Conservation (phyloP, 495 filamentous ascomycete species). For the Penicillium antarcticum region DNA sequence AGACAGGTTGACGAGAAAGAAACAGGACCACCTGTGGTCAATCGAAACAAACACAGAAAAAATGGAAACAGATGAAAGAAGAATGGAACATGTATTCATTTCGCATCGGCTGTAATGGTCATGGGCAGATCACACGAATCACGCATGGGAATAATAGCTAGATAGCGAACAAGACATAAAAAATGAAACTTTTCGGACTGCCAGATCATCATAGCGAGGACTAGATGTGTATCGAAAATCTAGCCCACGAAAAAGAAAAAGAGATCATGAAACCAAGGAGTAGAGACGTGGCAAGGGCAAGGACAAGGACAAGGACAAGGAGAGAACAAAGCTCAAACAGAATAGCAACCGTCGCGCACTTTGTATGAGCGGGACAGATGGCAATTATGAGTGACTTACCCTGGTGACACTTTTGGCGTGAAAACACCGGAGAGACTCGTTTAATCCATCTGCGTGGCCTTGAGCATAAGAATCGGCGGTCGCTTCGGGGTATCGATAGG, state of each 20-base stretch:
- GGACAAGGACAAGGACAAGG: constrained; percentile 13
- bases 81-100: constrained; percentile 28
- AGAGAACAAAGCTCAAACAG: constrained; percentile 14
- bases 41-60: constrained; percentile 1
- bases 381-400: constrained; percentile 11
- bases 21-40: constrained; percentile 10
- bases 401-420: neutral
- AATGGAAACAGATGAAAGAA: constrained; percentile 8
- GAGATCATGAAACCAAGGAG: constrained; percentile 24
- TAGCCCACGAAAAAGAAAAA: constrained; percentile 26
- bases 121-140: constrained; percentile 38
- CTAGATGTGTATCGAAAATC: constrained; percentile 35
- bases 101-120: constrained; percentile 41
- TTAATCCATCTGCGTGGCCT: constrained; percentile 1
- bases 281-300: constrained; percentile 7
- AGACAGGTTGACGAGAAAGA: constrained; percentile 11
- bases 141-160: constrained; percentile 39
- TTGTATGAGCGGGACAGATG: constrained; percentile 6
- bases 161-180: constrained; percentile 27
- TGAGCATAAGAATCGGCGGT: constrained; percentile 19
- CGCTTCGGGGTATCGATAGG: constrained; percentile 39
- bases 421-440: neutral
- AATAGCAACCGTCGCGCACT: constrained; percentile 18
- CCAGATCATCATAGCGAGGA: constrained; percentile 36
- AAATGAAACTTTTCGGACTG: constrained; percentile 45